phyloP scores from a whole-genome alignment of 352 stramenopile species.

The Phytophthora boehmeriae region DNA sequence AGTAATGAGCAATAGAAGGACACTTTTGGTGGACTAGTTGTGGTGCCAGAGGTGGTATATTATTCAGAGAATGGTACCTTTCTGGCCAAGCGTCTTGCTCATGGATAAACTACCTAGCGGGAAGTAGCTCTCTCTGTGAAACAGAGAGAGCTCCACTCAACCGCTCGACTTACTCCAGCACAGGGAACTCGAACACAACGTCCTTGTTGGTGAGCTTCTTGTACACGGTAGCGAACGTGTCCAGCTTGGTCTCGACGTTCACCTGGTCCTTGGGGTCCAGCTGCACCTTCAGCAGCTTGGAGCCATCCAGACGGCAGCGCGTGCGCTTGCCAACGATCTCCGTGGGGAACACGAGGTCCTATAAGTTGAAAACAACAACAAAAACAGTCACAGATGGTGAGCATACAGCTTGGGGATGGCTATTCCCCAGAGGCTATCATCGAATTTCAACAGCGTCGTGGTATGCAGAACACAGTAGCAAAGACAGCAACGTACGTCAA shows the following conservation, averaged over 20 bases:
- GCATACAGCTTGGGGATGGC: slow-evolving; percentile 90
- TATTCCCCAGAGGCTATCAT: slow-evolving; percentile 91
- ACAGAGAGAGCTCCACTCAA: slow-evolving; percentile 31
- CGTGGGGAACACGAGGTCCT: slow-evolving; percentile 99
- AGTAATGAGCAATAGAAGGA: slow-evolving; percentile 8
- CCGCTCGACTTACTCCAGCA: slow-evolving; percentile 82
- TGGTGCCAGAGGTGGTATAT: slow-evolving; percentile 16
- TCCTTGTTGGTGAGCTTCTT: slow-evolving; percentile 99
- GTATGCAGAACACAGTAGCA: slow-evolving; percentile 8
- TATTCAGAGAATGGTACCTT: slow-evolving; percentile 35
- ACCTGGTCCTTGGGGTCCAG: slow-evolving; percentile 99
- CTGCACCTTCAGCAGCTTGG: slow-evolving; percentile 98
- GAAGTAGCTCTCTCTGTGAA: slow-evolving; percentile 28
- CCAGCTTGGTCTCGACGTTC: slow-evolving; percentile 99
- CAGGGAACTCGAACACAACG: slow-evolving; percentile 98
- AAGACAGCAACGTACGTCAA: slow-evolving; percentile 90
- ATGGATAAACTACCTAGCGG: slow-evolving; percentile 51
- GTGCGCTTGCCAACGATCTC: slow-evolving; percentile 99
- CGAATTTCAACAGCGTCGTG: slow-evolving; percentile 50
- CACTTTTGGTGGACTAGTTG: not conserved
- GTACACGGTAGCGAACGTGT: slow-evolving; percentile 99
- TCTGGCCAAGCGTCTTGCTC: slow-evolving; percentile 54
- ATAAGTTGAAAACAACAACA: slow-evolving; percentile 31
- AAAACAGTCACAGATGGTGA: slow-evolving; percentile 47
- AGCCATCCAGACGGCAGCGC: slow-evolving; percentile 96